phyloP scores from a whole-genome alignment of 1,284 basidiomycete species.

The Cyathus pygmaeus region DNA sequence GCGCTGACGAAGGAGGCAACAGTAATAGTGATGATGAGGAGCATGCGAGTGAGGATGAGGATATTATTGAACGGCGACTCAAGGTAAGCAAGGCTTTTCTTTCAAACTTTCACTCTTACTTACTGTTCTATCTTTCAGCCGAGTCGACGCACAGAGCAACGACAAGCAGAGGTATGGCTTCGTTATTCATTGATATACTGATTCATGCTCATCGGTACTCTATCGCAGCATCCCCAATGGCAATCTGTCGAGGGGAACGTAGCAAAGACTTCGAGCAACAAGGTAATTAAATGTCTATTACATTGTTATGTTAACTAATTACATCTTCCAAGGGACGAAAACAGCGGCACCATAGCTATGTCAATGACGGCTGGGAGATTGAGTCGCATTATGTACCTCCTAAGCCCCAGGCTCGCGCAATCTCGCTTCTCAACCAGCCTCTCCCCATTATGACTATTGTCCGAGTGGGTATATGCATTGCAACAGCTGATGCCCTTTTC shows the following conservation, averaged over 20 bases:
- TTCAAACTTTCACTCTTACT: background rate
- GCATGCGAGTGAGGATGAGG: too few species aligned
- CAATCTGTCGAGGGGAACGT: too few species aligned
- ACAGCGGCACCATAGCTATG: too few species aligned
- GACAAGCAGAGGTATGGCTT: background rate
- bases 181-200: too few species aligned
- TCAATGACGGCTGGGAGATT: background rate
- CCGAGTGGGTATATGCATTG: background rate
- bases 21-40: too few species aligned
- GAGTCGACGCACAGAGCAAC: background rate
- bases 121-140: background rate
- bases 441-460: background rate
- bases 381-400: background rate
- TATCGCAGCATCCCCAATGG: background rate
- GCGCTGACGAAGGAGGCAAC: background rate
- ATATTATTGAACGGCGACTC: too few species aligned
- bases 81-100: background rate
- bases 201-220: background rate
- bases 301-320: too few species aligned
- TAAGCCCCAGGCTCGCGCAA: background rate
- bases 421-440: background rate
- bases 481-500: background rate
- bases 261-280: background rate
- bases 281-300: background rate
- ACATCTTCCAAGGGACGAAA: too few species aligned